A percentile compares a stretch with the other conserved stretches of the same genome.
Conservation (phyloP, 2,329 filamentous ascomycete species). For the Epichloe sp. region DNA sequence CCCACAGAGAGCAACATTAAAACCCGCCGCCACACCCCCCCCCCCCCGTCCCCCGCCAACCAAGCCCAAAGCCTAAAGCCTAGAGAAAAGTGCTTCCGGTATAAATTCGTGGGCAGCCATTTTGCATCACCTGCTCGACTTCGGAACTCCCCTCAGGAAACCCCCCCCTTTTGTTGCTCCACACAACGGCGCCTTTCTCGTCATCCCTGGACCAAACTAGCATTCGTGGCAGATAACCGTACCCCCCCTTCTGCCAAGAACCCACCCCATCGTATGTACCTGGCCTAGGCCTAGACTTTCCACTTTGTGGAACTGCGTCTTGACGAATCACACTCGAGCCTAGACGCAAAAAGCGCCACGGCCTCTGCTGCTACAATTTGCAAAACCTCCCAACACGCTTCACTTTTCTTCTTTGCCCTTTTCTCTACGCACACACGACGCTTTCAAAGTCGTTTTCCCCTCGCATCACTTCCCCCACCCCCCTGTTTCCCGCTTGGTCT, state of each 20-base stretch:
- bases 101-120: constrained; percentile 19
- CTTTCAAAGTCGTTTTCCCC: not conserved
- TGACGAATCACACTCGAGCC: constrained; percentile 2
- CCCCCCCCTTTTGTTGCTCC: too few species aligned
- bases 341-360: constrained; percentile 3
- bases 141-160: not conserved
- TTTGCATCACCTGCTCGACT: constrained; percentile 8
- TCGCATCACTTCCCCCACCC: constrained; percentile 7
- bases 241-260: not conserved
- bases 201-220: too few species aligned
- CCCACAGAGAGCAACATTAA: not conserved
- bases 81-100: constrained; percentile 18
- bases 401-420: not conserved
- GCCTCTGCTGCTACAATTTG: not conserved
- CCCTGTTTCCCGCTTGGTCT: constrained; percentile 1
- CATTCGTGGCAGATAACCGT: too few species aligned
- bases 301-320: constrained; percentile 2
- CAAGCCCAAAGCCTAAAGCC: constrained; percentile 6
- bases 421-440: not conserved
- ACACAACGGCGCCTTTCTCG: too few species aligned
- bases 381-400: not conserved
- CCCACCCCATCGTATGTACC: constrained; percentile 1
- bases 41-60: constrained; percentile 7
- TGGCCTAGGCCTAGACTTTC: constrained; percentile 1
- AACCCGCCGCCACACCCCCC: not conserved